A percentile compares a stretch with the other conserved stretches of the same genome.
phyloP scores from a whole-genome alignment of 495 filamentous ascomycete genomes.

The Talaromyces trachyspermus region DNA sequence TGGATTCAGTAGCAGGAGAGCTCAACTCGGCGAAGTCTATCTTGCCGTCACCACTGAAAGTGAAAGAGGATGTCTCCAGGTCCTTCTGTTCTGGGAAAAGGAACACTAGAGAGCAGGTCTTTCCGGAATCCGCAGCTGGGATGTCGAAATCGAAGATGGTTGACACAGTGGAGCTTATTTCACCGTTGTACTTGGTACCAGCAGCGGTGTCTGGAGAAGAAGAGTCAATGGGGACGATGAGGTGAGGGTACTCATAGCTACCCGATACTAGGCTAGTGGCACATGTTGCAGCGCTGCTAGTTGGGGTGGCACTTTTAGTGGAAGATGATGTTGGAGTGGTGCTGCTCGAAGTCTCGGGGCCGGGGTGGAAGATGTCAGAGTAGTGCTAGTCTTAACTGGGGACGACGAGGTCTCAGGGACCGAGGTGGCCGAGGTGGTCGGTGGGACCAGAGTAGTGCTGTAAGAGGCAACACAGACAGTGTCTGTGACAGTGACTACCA shows the following conservation, averaged over 20 bases:
- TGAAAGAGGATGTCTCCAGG: constrained; percentile 49
- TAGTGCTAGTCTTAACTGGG: constrained; percentile 4
- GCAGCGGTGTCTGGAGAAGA: constrained; percentile 40
- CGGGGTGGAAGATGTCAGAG: constrained; percentile 7
- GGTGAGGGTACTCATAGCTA: constrained; percentile 53
- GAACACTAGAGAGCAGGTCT: constrained; percentile 61
- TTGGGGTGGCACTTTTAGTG: neutral
- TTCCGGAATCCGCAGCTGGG: constrained; percentile 40
- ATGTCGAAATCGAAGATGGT: constrained; percentile 67
- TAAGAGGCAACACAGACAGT: constrained; percentile 11
- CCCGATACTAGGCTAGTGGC: constrained; percentile 41
- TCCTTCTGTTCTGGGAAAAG: constrained; percentile 49
- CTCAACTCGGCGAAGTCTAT: constrained; percentile 45
- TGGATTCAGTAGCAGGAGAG: constrained; percentile 28
- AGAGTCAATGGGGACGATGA: constrained; percentile 59
- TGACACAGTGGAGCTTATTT: constrained; percentile 47
- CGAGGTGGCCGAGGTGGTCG: neutral
- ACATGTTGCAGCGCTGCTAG: constrained; percentile 21
- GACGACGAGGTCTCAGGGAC: constrained; percentile 9
- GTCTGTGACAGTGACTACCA: constrained; percentile 13
- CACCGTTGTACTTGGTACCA: constrained; percentile 49
- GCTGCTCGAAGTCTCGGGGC: constrained; percentile 6
- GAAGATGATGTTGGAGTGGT: constrained; percentile 2
- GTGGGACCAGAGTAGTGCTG: neutral
- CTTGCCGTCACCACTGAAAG: constrained; percentile 49